Percentiles rank a stretch among this genome's conserved stretches.
These are phyloP conservation scores for Phytophthora capsici DNA, from an alignment of 352 stramenopile genomes.

Conservation along the genomic window DNA sequence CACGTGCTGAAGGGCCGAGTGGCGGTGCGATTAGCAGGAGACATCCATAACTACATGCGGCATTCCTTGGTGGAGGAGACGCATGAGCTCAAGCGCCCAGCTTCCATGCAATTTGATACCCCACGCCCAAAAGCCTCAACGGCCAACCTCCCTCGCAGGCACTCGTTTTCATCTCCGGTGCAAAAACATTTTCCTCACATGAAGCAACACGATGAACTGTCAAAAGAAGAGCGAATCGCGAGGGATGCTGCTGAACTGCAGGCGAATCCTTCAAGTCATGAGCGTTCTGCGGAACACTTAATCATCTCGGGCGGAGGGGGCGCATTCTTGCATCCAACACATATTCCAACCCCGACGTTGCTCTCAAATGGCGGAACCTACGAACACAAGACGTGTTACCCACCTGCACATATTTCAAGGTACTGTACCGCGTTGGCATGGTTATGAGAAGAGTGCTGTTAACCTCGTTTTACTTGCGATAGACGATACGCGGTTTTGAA, in stretches of 20 bases:
- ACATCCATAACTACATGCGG: conserved; percentile 95
- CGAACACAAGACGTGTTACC: conserved; percentile 83
- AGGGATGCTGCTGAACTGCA: conserved; percentile 13
- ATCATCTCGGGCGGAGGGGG: conserved; percentile 92
- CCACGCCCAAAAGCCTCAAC: conserved; percentile 17
- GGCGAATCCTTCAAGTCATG: conserved; percentile 7
- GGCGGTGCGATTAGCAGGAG: conserved; percentile 84
- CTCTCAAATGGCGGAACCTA: conserved; percentile 79
- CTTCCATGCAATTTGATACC: conserved; percentile 38
- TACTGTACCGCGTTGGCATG: conserved; percentile 27
- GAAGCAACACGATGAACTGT: conserved; percentile 29
- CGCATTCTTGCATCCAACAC: conserved; percentile 91
- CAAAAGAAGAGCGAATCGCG: conserved; percentile 18
- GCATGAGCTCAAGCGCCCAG: conserved; percentile 36
- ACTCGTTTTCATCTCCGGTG: conserved; percentile 41
- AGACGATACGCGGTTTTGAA: conserved; percentile 87
- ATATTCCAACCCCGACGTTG: conserved; percentile 69
- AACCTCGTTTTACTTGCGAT: conserved; percentile 7
- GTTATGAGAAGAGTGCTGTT: not conserved
- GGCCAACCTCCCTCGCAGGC: conserved; percentile 31
- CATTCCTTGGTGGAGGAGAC: conserved; percentile 74
- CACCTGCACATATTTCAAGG: conserved; percentile 76
- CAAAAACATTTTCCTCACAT: conserved; percentile 87
- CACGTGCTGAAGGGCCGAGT: conserved; percentile 78
- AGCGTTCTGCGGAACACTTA: conserved; percentile 61